phyloP scores from a whole-genome alignment of 2,329 filamentous ascomycete genomes.

The Helminthosporium solani region DNA sequence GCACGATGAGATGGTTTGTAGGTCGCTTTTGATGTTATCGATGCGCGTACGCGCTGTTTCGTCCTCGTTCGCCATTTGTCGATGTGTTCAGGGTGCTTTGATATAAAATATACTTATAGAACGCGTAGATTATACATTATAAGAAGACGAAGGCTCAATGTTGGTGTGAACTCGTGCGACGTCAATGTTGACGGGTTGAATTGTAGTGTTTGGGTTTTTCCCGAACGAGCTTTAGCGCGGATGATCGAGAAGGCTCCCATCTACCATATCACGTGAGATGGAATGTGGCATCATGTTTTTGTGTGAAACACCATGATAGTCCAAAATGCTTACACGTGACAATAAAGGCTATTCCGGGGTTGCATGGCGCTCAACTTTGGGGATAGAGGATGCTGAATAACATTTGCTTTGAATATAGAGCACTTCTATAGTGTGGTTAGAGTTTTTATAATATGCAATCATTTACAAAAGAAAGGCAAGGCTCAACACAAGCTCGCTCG shows the following conservation, averaged over 20 bases:
- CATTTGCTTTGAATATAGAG: too few species aligned
- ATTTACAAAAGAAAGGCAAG: too few species aligned
- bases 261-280: not conserved
- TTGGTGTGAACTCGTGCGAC: not conserved
- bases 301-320: too few species aligned
- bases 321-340: too few species aligned
- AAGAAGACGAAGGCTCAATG: constrained; percentile 11
- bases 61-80: constrained; percentile 31
- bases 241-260: not conserved
- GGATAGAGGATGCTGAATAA: too few species aligned
- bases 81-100: not conserved
- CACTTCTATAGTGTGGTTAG: too few species aligned
- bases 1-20: constrained; percentile 52
- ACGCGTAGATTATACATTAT: constrained; percentile 33
- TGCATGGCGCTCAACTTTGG: too few species aligned
- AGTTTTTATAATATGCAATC: too few species aligned
- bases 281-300: not conserved
- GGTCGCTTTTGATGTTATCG: constrained; percentile 51
- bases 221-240: not conserved
- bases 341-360: too few species aligned
- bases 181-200: not conserved
- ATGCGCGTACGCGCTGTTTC: constrained; percentile 46
- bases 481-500: not conserved
- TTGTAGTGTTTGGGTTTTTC: constrained; percentile 1
- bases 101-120: constrained; percentile 15